A percentile compares a stretch with the other conserved stretches of the same genome.
phyloP scores from a whole-genome alignment of 2,329 filamentous ascomycete genomes.

The Plectosphaerella cucumerina region DNA sequence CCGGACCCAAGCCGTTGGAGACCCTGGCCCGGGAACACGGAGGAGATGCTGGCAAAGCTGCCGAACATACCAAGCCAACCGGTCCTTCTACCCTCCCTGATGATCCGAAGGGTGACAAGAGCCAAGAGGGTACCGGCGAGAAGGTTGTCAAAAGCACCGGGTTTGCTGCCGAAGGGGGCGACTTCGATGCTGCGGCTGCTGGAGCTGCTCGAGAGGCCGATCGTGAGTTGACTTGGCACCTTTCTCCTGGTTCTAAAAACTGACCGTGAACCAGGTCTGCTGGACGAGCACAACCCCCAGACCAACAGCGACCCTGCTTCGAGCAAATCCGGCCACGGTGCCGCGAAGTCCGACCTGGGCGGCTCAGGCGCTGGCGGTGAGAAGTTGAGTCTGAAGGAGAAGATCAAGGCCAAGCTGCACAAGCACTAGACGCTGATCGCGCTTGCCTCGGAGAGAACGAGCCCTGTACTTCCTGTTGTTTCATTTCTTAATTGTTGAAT shows the following conservation, averaged over 20 bases:
- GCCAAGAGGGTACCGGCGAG: constrained; percentile 47
- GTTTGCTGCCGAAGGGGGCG: constrained; percentile 58
- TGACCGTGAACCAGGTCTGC: constrained; percentile 35
- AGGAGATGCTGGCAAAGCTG: constrained; percentile 24
- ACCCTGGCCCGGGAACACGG: constrained; percentile 27
- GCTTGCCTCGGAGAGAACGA: not conserved
- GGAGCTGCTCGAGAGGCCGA: constrained; percentile 65
- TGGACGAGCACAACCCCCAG: constrained; percentile 39
- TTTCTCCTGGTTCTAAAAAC: not conserved
- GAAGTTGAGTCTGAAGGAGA: constrained; percentile 54
- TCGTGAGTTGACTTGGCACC: constrained; percentile 37
- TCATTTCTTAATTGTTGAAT: too few species aligned
- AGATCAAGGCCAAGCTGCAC: constrained; percentile 68
- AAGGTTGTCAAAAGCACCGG: constrained; percentile 55
- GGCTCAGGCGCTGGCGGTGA: constrained; percentile 16
- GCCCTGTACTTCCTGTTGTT: not conserved
- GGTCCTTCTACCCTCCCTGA: constrained; percentile 8
- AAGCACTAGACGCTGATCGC: constrained; percentile 25
- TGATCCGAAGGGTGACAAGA: constrained; percentile 5
- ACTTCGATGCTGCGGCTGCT: constrained; percentile 61
- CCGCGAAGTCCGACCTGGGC: not conserved
- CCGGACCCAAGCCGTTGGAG: constrained; percentile 38
- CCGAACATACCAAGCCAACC: constrained; percentile 10
- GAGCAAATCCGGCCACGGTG: constrained; percentile 18
- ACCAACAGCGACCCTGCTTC: constrained; percentile 14